These are phyloP conservation scores for Termitomyces sp. DNA, from an alignment of 768 basidiomycete genomes.

Conservation along the genomic window DNA sequence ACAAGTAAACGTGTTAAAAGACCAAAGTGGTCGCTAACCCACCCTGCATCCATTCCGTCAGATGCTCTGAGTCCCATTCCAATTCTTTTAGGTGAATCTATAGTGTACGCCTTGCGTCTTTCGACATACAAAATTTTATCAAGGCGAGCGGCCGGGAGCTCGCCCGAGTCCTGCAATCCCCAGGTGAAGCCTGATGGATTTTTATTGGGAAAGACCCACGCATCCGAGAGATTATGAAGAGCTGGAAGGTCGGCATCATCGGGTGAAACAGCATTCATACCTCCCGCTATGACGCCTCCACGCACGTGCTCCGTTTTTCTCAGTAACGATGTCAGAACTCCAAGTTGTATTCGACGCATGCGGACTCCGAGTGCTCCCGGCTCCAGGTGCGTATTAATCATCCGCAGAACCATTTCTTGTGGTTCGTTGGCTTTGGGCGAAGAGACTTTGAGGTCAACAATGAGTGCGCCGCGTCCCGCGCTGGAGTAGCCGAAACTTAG, in stretches of 20 bases:
- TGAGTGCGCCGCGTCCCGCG: conserved; percentile 50
- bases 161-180: conserved; percentile 54
- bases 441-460: conserved; percentile 48
- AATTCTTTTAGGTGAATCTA: conserved; percentile 49
- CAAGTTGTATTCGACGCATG: conserved; percentile 45
- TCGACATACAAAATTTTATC: conserved; percentile 63
- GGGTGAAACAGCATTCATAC: conserved; percentile 62
- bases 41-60: conserved; percentile 24
- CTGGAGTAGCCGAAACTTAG: conserved; percentile 46
- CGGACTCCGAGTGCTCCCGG: conserved; percentile 41
- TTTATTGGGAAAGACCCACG: conserved; percentile 43
- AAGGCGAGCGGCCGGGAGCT: conserved; percentile 47
- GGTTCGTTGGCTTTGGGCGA: conserved; percentile 24
- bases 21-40: conserved; percentile 69
- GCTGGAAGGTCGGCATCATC: conserved; percentile 37
- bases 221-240: conserved; percentile 49
- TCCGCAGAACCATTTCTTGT: conserved; percentile 41
- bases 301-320: conserved; percentile 37
- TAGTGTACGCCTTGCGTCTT: conserved; percentile 38
- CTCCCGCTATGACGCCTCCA: conserved; percentile 63
- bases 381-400: conserved; percentile 75
- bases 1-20: conserved; percentile 36
- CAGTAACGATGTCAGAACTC: conserved; percentile 44
- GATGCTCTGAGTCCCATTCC: conserved; percentile 47
- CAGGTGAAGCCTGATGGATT: conserved; percentile 54